Evolutionary conservation across 805 yeast genomes (phyloP).

Genomic region (Brettanomyces anomalus): DNA sequence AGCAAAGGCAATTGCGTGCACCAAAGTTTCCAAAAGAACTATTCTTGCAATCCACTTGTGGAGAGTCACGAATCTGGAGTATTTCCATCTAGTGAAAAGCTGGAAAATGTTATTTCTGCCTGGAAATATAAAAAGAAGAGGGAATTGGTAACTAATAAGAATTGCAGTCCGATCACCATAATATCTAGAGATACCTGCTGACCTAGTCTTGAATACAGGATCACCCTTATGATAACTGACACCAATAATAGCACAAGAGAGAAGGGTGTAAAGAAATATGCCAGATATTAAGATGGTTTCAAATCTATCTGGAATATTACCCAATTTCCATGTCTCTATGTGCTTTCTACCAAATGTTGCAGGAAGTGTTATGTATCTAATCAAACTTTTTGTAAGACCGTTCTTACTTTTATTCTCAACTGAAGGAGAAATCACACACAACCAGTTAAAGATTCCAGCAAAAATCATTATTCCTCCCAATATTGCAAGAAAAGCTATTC

Average conservation of each 20-base stretch:
- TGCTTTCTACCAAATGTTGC: slow-evolving; percentile 14
- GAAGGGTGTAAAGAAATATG: slow-evolving; percentile 25
- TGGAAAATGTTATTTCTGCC: slow-evolving; percentile 55
- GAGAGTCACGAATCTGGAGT: slow-evolving; percentile 43
- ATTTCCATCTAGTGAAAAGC: slow-evolving; percentile 51
- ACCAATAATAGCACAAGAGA: slow-evolving; percentile 17
- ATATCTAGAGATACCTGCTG: slow-evolving; percentile 24
- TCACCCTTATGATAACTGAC: slow-evolving; percentile 14
- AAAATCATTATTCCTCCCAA: slow-evolving; percentile 38
- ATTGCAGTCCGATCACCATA: slow-evolving; percentile 47
- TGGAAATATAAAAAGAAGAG: slow-evolving; percentile 48
- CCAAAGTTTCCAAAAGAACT: slow-evolving; percentile 29
- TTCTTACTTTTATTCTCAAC: slow-evolving; percentile 20
- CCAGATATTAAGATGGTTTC: slow-evolving; percentile 35
- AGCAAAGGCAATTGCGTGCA: slow-evolving; percentile 32
- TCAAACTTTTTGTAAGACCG: slow-evolving; percentile 18
- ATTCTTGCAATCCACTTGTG: slow-evolving; percentile 52
- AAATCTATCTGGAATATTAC: slow-evolving; percentile 42
- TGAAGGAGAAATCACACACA: slow-evolving; percentile 30
- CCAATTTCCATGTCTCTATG: slow-evolving; percentile 11
- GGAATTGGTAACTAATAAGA: slow-evolving; percentile 36
- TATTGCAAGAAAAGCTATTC: slow-evolving; percentile 37
- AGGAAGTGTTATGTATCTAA: slow-evolving; percentile 16
- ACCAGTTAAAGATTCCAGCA: slow-evolving; percentile 35
- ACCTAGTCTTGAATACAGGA: slow-evolving; percentile 10